These are phyloP conservation scores for Magnusiomyces suaveolens DNA, from an alignment of 1,139 yeast species.

Conservation along the genomic window DNA sequence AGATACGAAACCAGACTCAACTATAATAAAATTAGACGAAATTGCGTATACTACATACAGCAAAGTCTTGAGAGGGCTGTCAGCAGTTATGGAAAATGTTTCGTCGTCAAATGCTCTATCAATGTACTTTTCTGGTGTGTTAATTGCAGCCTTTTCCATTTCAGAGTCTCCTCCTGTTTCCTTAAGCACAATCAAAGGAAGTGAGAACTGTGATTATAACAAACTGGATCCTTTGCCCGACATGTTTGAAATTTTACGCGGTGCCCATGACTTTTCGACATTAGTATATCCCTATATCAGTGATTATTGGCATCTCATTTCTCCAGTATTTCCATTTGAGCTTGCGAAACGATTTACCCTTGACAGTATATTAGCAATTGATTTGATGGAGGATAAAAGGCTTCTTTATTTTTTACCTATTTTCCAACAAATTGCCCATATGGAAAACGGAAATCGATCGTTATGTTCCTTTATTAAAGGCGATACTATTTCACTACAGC, in stretches of 20 bases:
- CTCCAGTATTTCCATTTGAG: not conserved
- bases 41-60: not conserved
- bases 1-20: slow-evolving; percentile 1
- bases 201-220: not conserved
- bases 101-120: not conserved
- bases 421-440: not conserved
- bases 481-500: not conserved
- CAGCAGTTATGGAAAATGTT: not conserved
- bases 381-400: not conserved
- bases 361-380: not conserved
- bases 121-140: not conserved
- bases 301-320: not conserved
- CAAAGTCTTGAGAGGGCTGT: not conserved
- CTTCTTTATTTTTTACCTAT: not conserved
- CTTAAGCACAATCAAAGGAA: not conserved
- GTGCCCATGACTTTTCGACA: not conserved
- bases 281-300: not conserved
- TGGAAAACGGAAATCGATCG: not conserved
- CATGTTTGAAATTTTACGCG: not conserved
- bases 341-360: not conserved
- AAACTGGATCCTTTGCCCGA: not conserved
- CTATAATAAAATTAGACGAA: not conserved
- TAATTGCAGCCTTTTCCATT: not conserved
- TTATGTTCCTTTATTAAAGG: not conserved
- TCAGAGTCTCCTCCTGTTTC: not conserved